These are phyloP conservation scores for Skeletonema potamos DNA, from an alignment of 108 stramenopile species.

Conservation along the genomic window DNA sequence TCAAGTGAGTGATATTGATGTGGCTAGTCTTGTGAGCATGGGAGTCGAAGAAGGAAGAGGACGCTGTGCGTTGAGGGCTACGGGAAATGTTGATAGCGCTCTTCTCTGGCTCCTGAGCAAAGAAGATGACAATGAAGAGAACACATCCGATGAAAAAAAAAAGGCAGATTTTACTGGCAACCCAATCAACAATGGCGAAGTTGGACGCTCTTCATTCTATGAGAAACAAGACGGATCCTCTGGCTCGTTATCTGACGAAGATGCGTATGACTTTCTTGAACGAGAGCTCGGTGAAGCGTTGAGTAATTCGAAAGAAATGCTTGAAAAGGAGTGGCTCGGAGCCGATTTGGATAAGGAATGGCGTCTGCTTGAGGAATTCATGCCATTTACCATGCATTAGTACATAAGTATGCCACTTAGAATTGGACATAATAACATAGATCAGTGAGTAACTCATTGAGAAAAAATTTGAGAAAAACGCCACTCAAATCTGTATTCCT, in stretches of 20 bases:
- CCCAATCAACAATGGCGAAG: neutral
- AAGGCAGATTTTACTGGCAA: neutral
- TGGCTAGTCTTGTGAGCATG: conserved; percentile 24
- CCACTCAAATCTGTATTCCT: too few relatives aligned
- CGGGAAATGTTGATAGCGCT: conserved; percentile 16
- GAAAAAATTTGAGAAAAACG: too few relatives aligned
- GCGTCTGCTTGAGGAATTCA: conserved; percentile 17
- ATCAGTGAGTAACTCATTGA: too few relatives aligned
- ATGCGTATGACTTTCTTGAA: conserved; percentile 17
- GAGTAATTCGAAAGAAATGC: conserved; percentile 5
- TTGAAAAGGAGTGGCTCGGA: conserved; percentile 31
- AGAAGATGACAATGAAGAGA: neutral
- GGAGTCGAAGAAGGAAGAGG: conserved; percentile 15
- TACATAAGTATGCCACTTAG: too few relatives aligned
- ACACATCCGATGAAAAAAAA: neutral
- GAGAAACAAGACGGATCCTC: neutral
- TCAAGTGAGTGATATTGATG: conserved; percentile 16
- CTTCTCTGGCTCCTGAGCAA: conserved; percentile 9
- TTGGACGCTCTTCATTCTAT: neutral
- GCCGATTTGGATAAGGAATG: conserved; percentile 26
- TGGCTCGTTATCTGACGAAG: neutral
- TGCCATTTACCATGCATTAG: too few relatives aligned
- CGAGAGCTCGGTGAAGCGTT: conserved; percentile 23
- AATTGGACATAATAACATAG: too few relatives aligned
- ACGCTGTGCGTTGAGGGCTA: conserved; percentile 9